Base-by-base conservation (phyloP, 169 alveolate genomes). In the Cryptosporidium sp. region DNA sequence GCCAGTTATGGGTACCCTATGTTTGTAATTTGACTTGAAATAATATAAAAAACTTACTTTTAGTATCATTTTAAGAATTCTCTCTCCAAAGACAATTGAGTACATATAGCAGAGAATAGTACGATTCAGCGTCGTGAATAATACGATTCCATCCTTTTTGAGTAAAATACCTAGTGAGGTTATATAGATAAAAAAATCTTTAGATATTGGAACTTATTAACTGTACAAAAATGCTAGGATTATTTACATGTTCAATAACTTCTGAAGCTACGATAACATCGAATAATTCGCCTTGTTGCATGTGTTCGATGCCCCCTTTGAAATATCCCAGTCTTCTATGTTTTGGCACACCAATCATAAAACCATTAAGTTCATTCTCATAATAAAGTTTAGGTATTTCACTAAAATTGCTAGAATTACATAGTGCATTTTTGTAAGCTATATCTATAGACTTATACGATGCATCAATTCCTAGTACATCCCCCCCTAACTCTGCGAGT, bases 251-350 rank as follows among this genome's bases (percentile, higher is more conserved):
- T 43, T 70, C 65, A 43, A 70, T 70, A 10, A 23, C 65, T 21
- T 70, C 73, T 18, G 51, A 67, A n/a, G 73, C 73, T 16, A 67
- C 29, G 31, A 67, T 39, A 33, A 67, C 10, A 67, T 67, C 73
- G 1, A 67, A 67, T 9, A 29, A 4, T 9, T 33, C 4, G 33
- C 16, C 33, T 67, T 5, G 0, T 21, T 14, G 51, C 8, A 67
- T 67, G 18, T 67, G 29, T 14, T 67, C 73, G 26, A 67, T 14
- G 16, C 51, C 73, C 1, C 73, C 71, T 7, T 33, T 31, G 35
- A 37, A 67, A 33, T 67, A 67, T 21, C 8, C 18, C 14, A 67
- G 26, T 1, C 50, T 67, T 10, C 51, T 29, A 21, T 52, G 51
- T 14, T 37, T 67, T 33, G 51, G 45, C 18, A 12, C 14, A 33